Conservation (phyloP, 2,329 filamentous ascomycete species). For the Ramularia endophylla region DNA sequence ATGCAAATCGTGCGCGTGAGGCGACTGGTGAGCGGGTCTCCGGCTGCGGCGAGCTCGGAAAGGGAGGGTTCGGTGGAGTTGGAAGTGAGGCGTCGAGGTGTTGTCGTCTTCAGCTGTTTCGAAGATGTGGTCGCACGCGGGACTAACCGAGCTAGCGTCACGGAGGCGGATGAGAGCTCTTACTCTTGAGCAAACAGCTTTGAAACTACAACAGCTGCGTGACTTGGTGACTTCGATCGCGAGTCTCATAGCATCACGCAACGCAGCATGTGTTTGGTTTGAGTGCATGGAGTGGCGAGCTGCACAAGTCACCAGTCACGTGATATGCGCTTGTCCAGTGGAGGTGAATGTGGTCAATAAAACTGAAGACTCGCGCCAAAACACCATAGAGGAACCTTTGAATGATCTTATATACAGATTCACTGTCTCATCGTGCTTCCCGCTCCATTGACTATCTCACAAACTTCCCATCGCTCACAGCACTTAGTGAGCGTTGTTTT, state of each 20-base stretch:
- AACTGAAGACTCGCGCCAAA: not conserved
- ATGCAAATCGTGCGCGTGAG: not conserved
- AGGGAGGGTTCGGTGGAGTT: not conserved
- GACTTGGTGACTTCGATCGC: too few relatives aligned
- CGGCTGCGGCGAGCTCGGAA: constrained; percentile 3
- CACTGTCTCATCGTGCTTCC: constrained; percentile 8
- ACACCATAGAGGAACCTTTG: constrained; percentile 9
- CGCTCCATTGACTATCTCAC: constrained; percentile 1
- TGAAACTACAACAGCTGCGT: not conserved
- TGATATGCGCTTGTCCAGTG: not conserved
- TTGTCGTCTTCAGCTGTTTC: too few relatives aligned
- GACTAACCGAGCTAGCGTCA: too few relatives aligned
- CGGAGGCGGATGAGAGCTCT: too few relatives aligned
- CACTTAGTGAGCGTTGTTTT: constrained; percentile 95
- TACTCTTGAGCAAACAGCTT: too few relatives aligned
- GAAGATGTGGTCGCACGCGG: too few relatives aligned
- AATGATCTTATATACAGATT: constrained; percentile 19
- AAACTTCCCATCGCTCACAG: not conserved
- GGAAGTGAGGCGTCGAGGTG: too few relatives aligned
- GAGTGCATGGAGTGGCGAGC: too few relatives aligned
- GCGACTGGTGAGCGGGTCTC: not conserved
- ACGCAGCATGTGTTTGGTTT: too few relatives aligned
- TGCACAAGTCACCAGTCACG: too few relatives aligned
- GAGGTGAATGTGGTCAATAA: too few relatives aligned
- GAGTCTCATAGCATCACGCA: too few relatives aligned